Evolutionary conservation across 2,329 filamentous ascomycete species (phyloP), one percentile per base, ranked within the genome.

Genomic region (Fusarium kyushuense): DNA sequence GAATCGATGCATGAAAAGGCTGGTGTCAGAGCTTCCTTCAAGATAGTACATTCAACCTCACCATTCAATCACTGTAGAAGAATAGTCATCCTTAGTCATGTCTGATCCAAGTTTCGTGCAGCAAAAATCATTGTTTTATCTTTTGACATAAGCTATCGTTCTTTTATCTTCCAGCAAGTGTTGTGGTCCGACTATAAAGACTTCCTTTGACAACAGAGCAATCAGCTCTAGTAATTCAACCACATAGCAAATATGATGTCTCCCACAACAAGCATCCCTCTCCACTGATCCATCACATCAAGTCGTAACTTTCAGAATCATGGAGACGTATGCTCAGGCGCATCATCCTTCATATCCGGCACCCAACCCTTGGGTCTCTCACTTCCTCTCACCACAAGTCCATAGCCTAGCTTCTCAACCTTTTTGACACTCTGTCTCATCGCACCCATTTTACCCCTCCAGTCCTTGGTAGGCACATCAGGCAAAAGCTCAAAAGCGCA

Each of bases 351-450:
- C 76, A 92, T 79, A 76, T 97, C 94, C 6, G 94, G 95, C 76
- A 96, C 87, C 95, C 95, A 98, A 1, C 95, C 95, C 76, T 91
- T 92, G 0, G 95, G 95, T 65, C 94, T 83, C 83, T 99, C 96
- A 53, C 90, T 92, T 0, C 95, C 95, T 53, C 96, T 85, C 23
- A 99, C 92, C 30, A 91, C 89, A 70, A 97, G 87, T 6, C 94
- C 93, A 78, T 98, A 99, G 30, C 94, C 89, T 25, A 95, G 87
- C 70, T 88, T 90, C 84, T 99, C 96, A 13, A 99, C 96, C 84
- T 99, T 99, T 75, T 91, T 90, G 27, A 99, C 94, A 77, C 93
- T 96, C 75, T 88, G 87, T 74, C 90, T 87, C 92, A 97, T 97
- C 1, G 94, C 91, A 40, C 90, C 88, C 81, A 93, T 87, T 84